Conservation (phyloP, 2,329 filamentous ascomycete genomes). For the Colletotrichum coccodes region DNA sequence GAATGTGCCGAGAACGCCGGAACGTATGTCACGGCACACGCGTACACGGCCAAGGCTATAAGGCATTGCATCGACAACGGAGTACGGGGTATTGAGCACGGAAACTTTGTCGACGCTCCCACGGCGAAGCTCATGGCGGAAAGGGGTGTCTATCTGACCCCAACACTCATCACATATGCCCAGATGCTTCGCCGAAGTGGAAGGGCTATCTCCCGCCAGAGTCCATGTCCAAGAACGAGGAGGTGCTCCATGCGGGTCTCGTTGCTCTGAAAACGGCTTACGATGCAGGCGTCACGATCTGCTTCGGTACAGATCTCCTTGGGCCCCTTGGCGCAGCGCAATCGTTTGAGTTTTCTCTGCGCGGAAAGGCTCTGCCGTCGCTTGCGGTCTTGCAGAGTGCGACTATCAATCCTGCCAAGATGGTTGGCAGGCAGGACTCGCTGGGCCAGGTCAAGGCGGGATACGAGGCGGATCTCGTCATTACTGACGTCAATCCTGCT, state of each 20-base stretch:
- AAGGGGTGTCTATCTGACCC: slow-evolving; percentile 60
- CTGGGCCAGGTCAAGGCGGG: slow-evolving; percentile 62
- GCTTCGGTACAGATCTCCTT: slow-evolving; percentile 58
- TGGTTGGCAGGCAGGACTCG: slow-evolving; percentile 55
- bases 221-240: slow-evolving; percentile 58
- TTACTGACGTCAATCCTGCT: slow-evolving; percentile 63
- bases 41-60: slow-evolving; percentile 65
- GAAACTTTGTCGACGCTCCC: slow-evolving; percentile 53
- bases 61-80: slow-evolving; percentile 65
- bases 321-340: slow-evolving; percentile 44
- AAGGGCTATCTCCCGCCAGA: slow-evolving; percentile 55
- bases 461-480: slow-evolving; percentile 62
- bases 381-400: slow-evolving; percentile 42
- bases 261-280: slow-evolving; percentile 57
- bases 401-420: slow-evolving; percentile 59
- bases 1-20: slow-evolving; percentile 58
- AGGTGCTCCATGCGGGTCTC: slow-evolving; percentile 59
- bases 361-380: slow-evolving; percentile 37
- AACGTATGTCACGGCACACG: slow-evolving; percentile 67
- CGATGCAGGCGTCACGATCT: slow-evolving; percentile 64
- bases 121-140: slow-evolving; percentile 61
- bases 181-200: slow-evolving; percentile 56
- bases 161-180: slow-evolving; percentile 63
- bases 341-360: slow-evolving; percentile 44
- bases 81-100: slow-evolving; percentile 62